A percentile compares a stretch with the other conserved stretches of the same genome.
phyloP scores from a whole-genome alignment of 139 green algal species.

The Diplosphaera chodatii region DNA sequence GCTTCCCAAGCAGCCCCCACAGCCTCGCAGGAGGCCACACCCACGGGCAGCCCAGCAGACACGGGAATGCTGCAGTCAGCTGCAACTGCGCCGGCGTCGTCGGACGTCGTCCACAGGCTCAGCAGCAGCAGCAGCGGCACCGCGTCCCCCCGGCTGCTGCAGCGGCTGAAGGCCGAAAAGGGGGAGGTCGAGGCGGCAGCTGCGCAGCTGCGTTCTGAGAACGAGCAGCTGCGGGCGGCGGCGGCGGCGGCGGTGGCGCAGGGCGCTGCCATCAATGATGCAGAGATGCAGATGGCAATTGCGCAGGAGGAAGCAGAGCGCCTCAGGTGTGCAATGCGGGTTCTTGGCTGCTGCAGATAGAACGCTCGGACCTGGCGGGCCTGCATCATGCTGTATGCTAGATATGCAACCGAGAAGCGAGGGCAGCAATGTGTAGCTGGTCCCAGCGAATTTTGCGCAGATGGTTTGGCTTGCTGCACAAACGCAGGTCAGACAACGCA shows the following conservation, averaged over 20 bases:
- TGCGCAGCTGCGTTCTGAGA: not conserved
- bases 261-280: not conserved
- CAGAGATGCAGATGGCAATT: not conserved
- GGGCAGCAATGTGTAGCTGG: too few species aligned
- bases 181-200: not conserved
- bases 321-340: not conserved
- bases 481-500: not conserved
- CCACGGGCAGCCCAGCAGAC: not conserved
- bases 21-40: not conserved
- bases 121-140: too few species aligned
- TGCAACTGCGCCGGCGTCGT: too few species aligned
- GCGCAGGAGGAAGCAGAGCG: not conserved
- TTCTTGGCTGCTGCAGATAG: too few species aligned
- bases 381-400: too few species aligned
- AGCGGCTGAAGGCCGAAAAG: not conserved
- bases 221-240: not conserved
- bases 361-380: too few species aligned
- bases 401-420: too few species aligned
- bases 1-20: not conserved
- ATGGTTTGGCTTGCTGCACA: not conserved
- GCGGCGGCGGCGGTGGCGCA: not conserved
- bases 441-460: too few species aligned
- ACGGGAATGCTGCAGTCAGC: not conserved
- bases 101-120: too few species aligned
- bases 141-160: not conserved